These are phyloP conservation scores for Fremontodendron californicum DNA, from an alignment of 345 rosid species.

Conservation along the genomic window DNA sequence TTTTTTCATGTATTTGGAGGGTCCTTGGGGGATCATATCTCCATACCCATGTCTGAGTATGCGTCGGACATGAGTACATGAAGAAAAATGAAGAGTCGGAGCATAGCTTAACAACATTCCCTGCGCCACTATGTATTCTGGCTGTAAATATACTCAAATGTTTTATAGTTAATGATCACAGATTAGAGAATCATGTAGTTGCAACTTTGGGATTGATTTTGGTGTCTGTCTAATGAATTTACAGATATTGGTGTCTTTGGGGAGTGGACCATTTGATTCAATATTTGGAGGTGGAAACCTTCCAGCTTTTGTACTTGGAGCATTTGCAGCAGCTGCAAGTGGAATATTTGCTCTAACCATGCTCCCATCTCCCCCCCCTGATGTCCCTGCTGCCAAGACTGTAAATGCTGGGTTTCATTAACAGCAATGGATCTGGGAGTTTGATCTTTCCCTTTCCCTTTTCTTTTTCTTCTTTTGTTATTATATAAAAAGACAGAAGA, in stretches of 20 bases:
- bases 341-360: conserved; percentile 51
- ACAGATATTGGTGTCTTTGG: conserved; percentile 72
- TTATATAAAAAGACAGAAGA: conserved; percentile 2
- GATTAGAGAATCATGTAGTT: background rate
- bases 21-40: no score
- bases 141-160: background rate
- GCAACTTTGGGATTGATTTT: background rate
- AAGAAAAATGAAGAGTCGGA: no score
- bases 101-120: no score
- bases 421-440: background rate
- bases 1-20: no score
- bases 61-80: no score
- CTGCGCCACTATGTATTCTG: background rate
- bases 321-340: conserved; percentile 56
- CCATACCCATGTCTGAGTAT: no score
- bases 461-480: background rate
- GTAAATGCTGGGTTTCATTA: conserved; percentile 36
- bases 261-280: conserved; percentile 68
- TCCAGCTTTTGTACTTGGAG: conserved; percentile 74
- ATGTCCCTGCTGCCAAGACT: conserved; percentile 26
- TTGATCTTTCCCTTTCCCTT: background rate
- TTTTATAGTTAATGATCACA: background rate
- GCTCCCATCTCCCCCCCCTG: conserved; percentile 75
- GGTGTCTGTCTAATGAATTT: background rate
- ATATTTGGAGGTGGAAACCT: conserved; percentile 79